Evolutionary conservation across 176 grass and related monocot species (phyloP), one percentile per base, ranked within the genome.

Genomic region (Oryza meridionalis): DNA sequence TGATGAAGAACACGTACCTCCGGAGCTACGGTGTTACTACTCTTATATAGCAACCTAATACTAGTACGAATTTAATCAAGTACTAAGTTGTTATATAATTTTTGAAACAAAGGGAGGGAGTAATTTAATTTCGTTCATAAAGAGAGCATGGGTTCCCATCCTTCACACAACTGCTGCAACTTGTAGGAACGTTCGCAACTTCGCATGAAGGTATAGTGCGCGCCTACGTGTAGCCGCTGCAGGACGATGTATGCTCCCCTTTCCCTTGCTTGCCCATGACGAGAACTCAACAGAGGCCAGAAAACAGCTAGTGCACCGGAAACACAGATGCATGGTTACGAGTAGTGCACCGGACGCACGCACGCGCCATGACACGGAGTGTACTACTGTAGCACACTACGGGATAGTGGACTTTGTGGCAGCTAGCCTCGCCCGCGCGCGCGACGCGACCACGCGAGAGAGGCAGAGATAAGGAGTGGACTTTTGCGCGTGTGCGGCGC

Each of bases 151-250:
- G 27, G 55, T 12, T 65, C 17, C 70, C 25, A 73, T 83, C 38
- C 7, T 63, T 45, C 22, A 16, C 22, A 16, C 31, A 15, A 7
- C n/a, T 16, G 16, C 17, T 21, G 15, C 42, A 46, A 33, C 49
- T 19, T 9, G 58, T 21, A 59, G 6, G 17, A 59, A 59, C 14
- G 70, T 42, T 25, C 24, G 31, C 6, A 17, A n/a, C n/a, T n/a
- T 68, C 64, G 46, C 33, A 35, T 5, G 33, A 4, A 35, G 33
- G 33, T 35, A 35, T 58, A 58, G 65, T n/a, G 65, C 82, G 22
- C 13, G 64, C 25, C 82, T 55, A 29, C 33, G 12, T 72, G 79
- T 62, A 37, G 65, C 65, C 65, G 24, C 65, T 55, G 33, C 44
- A 3, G 33, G 16, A 14, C n/a, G 16, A 7, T 27, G 47, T 65